Evolutionary conservation across 2,329 filamentous ascomycete species (phyloP).

Genomic region (Tolypocladium endophyticum): DNA sequence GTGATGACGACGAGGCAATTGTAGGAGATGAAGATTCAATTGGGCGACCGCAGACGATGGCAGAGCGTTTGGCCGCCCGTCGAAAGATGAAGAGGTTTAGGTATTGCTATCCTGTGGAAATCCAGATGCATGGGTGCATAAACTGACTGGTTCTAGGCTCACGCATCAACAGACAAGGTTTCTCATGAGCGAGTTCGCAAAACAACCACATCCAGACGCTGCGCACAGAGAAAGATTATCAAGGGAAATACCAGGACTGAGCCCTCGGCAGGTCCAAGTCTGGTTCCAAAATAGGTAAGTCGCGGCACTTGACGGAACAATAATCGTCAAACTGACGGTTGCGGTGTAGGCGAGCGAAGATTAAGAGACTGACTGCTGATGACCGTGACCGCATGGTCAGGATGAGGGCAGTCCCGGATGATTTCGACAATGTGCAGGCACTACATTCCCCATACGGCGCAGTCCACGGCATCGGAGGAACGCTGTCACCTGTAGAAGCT

Average conservation of each 20-base stretch:
- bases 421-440: slow-evolving; percentile 60
- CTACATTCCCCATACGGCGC: slow-evolving; percentile 58
- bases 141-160: slow-evolving; percentile 47
- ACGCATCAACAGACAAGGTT: slow-evolving; percentile 97
- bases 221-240: slow-evolving; percentile 81
- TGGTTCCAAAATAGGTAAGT: slow-evolving; percentile 96
- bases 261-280: slow-evolving; percentile 87
- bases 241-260: slow-evolving; percentile 81
- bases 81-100: slow-evolving; percentile 73
- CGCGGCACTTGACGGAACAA: neutral
- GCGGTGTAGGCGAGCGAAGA: slow-evolving; percentile 50
- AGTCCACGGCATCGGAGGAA: slow-evolving; percentile 38
- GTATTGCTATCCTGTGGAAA: slow-evolving; percentile 23
- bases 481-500: slow-evolving; percentile 39
- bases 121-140: neutral
- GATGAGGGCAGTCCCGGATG: slow-evolving; percentile 60
- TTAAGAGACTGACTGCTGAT: slow-evolving; percentile 60
- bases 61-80: slow-evolving; percentile 45
- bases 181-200: slow-evolving; percentile 92
- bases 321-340: slow-evolving; percentile 6
- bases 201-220: slow-evolving; percentile 88
- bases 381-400: slow-evolving; percentile 62
- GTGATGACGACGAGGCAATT: slow-evolving; percentile 48
- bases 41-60: slow-evolving; percentile 39
- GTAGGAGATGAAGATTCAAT: slow-evolving; percentile 26